Evolutionary conservation across 23 red algal species (phyloP).

Genomic region (Cyanidiococcus yangmingshanensis): DNA sequence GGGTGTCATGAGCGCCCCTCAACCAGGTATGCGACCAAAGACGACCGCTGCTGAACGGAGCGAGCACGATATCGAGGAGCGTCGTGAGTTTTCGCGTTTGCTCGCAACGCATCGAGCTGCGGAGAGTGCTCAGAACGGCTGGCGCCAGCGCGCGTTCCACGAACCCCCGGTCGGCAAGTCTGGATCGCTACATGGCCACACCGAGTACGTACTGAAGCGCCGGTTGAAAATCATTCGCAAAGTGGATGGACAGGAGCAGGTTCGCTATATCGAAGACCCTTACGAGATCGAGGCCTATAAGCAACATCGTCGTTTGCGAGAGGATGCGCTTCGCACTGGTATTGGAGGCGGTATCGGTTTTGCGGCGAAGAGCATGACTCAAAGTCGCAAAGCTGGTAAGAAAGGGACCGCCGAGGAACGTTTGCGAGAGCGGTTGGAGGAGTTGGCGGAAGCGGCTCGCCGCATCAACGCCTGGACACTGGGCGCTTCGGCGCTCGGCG

Average conservation of each 20-base stretch:
- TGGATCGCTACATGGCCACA: neutral
- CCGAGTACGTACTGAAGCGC: neutral
- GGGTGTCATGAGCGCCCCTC: neutral
- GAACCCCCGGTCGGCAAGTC: neutral
- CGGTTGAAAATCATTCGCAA: slow-evolving; percentile 11
- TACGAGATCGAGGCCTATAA: neutral
- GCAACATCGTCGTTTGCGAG: neutral
- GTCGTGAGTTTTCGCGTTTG: neutral
- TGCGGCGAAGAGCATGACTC: neutral
- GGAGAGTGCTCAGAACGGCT: neutral
- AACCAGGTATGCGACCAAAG: neutral
- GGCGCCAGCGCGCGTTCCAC: neutral
- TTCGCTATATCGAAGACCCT: neutral
- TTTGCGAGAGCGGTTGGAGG: slow-evolving; percentile 3
- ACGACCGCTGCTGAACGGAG: neutral
- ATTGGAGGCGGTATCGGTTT: slow-evolving; percentile 14
- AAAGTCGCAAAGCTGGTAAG: slow-evolving; percentile 19
- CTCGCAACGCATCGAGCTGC: neutral
- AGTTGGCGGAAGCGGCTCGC: slow-evolving; percentile 2
- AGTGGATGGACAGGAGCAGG: slow-evolving; percentile 1
- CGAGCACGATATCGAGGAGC: neutral
- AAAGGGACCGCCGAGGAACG: slow-evolving; percentile 15
- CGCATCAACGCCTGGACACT: slow-evolving; percentile 8
- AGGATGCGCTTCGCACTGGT: neutral
- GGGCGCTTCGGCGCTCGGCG: neutral